These are phyloP conservation scores for Reutealis trisperma DNA, from an alignment of 345 rosid species.

Conservation along the genomic window DNA sequence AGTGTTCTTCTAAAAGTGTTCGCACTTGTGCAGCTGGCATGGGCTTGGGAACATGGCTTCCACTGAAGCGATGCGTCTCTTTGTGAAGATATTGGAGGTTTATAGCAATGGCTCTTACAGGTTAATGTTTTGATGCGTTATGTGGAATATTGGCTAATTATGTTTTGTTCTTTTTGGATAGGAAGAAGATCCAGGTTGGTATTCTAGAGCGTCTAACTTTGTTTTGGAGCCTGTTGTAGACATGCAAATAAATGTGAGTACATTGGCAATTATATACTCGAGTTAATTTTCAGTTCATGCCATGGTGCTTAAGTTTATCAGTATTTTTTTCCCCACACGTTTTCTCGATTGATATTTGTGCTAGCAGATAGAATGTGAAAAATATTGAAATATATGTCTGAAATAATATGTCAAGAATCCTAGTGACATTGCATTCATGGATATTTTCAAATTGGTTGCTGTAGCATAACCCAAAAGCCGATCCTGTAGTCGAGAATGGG, in stretches of 20 bases:
- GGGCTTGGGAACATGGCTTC: slow-evolving; percentile 91
- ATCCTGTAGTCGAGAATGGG: slow-evolving; percentile 61
- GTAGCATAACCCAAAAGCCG: slow-evolving; percentile 62
- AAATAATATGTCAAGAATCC: neutral
- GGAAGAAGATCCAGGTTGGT: slow-evolving; percentile 99
- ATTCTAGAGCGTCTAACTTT: slow-evolving; percentile 78
- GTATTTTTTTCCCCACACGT: neutral
- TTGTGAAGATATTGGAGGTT: slow-evolving; percentile 98
- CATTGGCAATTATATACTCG: neutral
- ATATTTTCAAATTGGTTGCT: slow-evolving; percentile 19
- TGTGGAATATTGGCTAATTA: slow-evolving; percentile 1
- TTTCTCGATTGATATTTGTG: neutral
- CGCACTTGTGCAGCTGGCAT: slow-evolving; percentile 73
- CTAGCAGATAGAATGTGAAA: neutral
- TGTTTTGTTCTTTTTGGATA: slow-evolving; percentile 28
- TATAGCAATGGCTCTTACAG: slow-evolving; percentile 21
- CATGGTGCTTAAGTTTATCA: neutral
- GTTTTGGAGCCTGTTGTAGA: slow-evolving; percentile 67
- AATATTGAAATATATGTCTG: neutral
- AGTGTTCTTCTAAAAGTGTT: slow-evolving; percentile 7
- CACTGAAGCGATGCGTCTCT: slow-evolving; percentile 98
- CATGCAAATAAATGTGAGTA: slow-evolving; percentile 70
- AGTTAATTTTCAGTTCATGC: neutral
- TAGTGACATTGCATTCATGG: neutral
- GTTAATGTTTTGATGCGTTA: slow-evolving; percentile 16